Evolutionary conservation across 2,329 filamentous ascomycete species (phyloP), one percentile per base, ranked within the genome.

Genomic region (Nigrospora sphaerica): DNA sequence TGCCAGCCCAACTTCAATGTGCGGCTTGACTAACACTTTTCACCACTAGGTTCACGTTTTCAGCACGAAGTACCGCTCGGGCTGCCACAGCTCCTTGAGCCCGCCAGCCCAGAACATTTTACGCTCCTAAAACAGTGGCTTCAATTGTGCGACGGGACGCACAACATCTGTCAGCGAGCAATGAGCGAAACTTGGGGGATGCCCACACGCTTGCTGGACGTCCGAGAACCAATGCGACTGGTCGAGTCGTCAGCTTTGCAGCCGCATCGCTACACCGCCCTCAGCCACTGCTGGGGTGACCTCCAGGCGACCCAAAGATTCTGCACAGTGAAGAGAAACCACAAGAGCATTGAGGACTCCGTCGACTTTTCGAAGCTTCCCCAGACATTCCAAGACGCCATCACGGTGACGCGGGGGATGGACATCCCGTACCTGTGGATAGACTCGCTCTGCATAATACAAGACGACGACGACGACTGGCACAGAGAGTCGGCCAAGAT

Each of bases 381-480:
- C n/a, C 47, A 41, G 23, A 49, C 45, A 13, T 49, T 52, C 35
- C 40, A 23, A 3, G 50, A 50, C 38, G 50, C 53, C 12, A 42
- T 52, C 6, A 37, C 35, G n/a, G 28, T 52, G 6, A 51, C 50
- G 1, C 36, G 44, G 14, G 23, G 40, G 12, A n/a, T 57, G 14
- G 53, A 48, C 9, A 36, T 53, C 6, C 47, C 44, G 5, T 59
- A 55, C 44, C 38, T 61, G 13, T 61, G 58, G 58, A 48, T 60
- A 17, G 58, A 59, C 39, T 39, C 48, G 11, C 49, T 57, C 4
- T 61, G 58, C 46, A 61, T 61, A 32, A 45, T 53, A n/a, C 58
- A 60, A 43, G 48, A 52, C 44, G 44, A 50, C 23, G 5, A 12
- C 1, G 32, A 32, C n/a, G 49, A 53, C 36, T 52, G 60, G 58